A percentile compares a stretch with the other conserved stretches of the same genome.
Evolutionary conservation across 495 filamentous ascomycete genomes (phyloP).

Genomic region (Aspergillus sclerotiicarbonarius): DNA sequence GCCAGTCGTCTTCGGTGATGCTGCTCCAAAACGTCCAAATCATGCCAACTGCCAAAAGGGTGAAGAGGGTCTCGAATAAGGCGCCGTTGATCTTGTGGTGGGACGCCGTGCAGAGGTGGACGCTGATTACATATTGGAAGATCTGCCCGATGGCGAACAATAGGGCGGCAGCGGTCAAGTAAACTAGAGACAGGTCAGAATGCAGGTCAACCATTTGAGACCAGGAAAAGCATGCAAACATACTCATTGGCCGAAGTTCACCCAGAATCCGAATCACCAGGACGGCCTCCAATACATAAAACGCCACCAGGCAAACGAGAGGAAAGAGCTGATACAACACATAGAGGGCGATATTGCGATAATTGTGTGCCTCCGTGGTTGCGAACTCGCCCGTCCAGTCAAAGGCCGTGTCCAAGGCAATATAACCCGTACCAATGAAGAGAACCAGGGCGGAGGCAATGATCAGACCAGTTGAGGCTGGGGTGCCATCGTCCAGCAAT

Average conservation of each 20-base stretch:
- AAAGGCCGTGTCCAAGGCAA: slow-evolving; percentile 90
- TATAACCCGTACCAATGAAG: slow-evolving; percentile 92
- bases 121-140: slow-evolving; percentile 92
- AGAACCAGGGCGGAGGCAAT: slow-evolving; percentile 63
- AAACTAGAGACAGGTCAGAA: slow-evolving; percentile 53
- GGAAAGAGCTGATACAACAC: slow-evolving; percentile 90
- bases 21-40: slow-evolving; percentile 97
- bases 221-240: slow-evolving; percentile 22
- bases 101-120: slow-evolving; percentile 81
- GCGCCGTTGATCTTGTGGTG: slow-evolving; percentile 86
- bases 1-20: slow-evolving; percentile 99
- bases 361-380: slow-evolving; percentile 49
- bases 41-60: slow-evolving; percentile 72
- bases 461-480: slow-evolving; percentile 75
- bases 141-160: slow-evolving; percentile 91
- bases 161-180: slow-evolving; percentile 67
- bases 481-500: slow-evolving; percentile 88
- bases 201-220: background rate
- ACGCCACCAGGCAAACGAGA: slow-evolving; percentile 80
- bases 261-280: slow-evolving; percentile 82
- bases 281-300: slow-evolving; percentile 76
- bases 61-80: slow-evolving; percentile 92
- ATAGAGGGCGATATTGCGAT: slow-evolving; percentile 83
- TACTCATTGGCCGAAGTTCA: slow-evolving; percentile 84
- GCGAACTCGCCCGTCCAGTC: slow-evolving; percentile 78